Base-by-base conservation (phyloP, 306 rosid species). In the Vicia villosa region DNA sequence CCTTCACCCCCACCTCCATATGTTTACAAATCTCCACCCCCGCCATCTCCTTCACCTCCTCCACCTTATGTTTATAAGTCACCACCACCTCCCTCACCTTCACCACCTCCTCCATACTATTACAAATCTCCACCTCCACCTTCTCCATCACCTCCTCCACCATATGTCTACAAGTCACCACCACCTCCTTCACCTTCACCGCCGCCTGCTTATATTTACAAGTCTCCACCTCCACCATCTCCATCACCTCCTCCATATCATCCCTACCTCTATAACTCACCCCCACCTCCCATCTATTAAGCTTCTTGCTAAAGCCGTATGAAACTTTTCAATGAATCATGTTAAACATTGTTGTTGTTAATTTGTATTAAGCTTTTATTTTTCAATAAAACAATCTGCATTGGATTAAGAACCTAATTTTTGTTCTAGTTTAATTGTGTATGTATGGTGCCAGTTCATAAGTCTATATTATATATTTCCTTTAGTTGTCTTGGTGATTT, bases 191-290 rank as follows among this genome's bases (percentile, higher is more conserved):
- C 47, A 0, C 30, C 30, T 26, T 54, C 60, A 20, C 60, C 60
- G 2, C 60, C 60, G 4, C 60, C 60, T 20, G 16, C 60, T 3
- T 54, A 54, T 4, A 1, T 4, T 10, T 21, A 54, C 6, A 54
- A 54, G 1, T 54, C 74, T 1, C 74, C 74, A 15, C 74, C 74
- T 11, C 74, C 65, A n/a, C 74, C 74, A 14, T 69, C 72, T 0
- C 56, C 71, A 20, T 72, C 83, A 14, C 64, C 77, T 17, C 73
- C 63, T 4, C 73, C 61, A 13, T 65, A 65, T 8, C 59, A 59
- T 2, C 78, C 83, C n/a, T 82, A 78, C 28, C 20, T 37, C 15
- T 82, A 82, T 0, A 57, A 42, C 52, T 68, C 65, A 32, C 85
- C 30, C 5, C 85, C 83, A 0, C 77, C 74, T 30, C 76, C 76